Evolutionary conservation across 305 asterid species (phyloP), one percentile per base, ranked within the genome.

Genomic region (Withania somnifera): DNA sequence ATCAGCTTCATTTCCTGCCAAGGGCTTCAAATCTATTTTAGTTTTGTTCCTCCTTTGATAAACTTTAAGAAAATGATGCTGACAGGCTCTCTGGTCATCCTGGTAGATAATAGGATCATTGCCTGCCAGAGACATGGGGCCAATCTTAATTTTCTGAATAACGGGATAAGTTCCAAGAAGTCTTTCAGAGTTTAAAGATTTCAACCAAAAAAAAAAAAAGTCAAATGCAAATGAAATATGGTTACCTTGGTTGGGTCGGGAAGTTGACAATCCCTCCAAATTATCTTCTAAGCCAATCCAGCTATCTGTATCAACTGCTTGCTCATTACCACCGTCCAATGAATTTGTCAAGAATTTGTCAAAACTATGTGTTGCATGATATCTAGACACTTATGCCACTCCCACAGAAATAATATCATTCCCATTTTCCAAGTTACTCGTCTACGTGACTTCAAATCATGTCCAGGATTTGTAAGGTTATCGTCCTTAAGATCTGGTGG

Each of bases 361-460:
- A 57, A 5, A 52, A 64, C 57, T 34, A 76, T 64, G 54, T 47
- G 54, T 77, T 50, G 5, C 20, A 28, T 73, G 42, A 78, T 52
- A 15, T 52, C 38, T 24, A 19, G 2, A 15, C 58, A 63, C 60
- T 6, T 20, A 42, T 67, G 28, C 76, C 38, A 15, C 71, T 24
- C 9, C 47, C 11, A 28, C 42, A 8, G 47, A 20, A 13, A 8
- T 15, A 81, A 26, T 54, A 38, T 30, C 58, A 42, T 60, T 38
- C 56, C 42, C 61, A 54, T 77, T 81, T 82, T 79, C 87, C 28
- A 20, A 14, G 60, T 61, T 47, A 30, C 45, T 67, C 80, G 84
- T 68, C 77, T 84, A 67, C 88, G 81, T 50, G 82, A 77, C 69
- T 34, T 83, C 66, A 4, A 77, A 82, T 7, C 22, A 60, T 51